Evolutionary conservation across 805 yeast genomes (phyloP).

Genomic region (Maudiozyma bulderi): DNA sequence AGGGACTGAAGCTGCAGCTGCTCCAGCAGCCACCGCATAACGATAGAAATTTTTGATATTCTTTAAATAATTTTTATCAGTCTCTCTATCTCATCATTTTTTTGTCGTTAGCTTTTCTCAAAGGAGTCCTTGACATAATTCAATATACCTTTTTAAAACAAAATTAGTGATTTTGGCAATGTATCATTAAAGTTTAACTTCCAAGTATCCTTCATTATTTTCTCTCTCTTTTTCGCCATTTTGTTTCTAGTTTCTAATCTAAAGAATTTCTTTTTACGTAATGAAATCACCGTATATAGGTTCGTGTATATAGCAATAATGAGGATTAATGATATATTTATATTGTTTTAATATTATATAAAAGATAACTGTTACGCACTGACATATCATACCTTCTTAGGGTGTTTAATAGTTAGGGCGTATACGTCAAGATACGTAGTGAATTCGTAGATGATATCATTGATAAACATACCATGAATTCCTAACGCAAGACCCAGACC

Average conservation of each 20-base stretch:
- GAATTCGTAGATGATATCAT: conserved; percentile 71
- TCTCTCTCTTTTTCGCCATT: no score
- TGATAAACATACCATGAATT: conserved; percentile 62
- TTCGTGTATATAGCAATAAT: conserved; percentile 5
- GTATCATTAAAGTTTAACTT: neutral
- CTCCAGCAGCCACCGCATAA: conserved; percentile 21
- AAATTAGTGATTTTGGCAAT: neutral
- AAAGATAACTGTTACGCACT: neutral
- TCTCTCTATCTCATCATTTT: neutral
- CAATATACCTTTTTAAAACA: neutral
- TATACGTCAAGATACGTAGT: conserved; percentile 80
- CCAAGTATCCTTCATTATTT: neutral
- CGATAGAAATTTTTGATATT: neutral
- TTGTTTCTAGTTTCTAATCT: no score
- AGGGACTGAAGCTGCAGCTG: conserved; percentile 53
- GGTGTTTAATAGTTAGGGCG: conserved; percentile 78
- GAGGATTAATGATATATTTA: conserved; percentile 1
- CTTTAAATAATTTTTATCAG: no score
- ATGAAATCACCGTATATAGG: neutral
- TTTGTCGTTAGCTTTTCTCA: no score
- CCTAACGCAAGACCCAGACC: conserved; percentile 62
- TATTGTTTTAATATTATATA: neutral
- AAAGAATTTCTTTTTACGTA: neutral
- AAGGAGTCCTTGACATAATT: no score
- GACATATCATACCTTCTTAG: conserved; percentile 35